Evolutionary conservation across 2,329 filamentous ascomycete genomes (phyloP).

Genomic region (Aureobasidium sp.): DNA sequence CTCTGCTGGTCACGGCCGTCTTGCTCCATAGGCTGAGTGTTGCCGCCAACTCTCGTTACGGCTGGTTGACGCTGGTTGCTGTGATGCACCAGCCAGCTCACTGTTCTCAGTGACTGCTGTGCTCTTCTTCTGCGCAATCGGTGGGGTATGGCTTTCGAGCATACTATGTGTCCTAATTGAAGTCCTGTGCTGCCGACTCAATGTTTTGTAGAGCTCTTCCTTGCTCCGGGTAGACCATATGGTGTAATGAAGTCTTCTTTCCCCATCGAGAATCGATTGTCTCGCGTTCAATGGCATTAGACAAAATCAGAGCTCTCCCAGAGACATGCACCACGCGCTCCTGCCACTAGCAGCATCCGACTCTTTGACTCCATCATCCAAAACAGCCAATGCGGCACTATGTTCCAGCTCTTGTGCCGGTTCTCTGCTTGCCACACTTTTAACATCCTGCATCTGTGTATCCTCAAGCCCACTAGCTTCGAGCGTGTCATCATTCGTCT

Average conservation of each 20-base stretch:
- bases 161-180: too few species aligned
- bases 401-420: background rate
- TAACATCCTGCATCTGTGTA: background rate
- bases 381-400: background rate
- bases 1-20: too few species aligned
- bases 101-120: background rate
- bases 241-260: background rate
- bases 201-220: background rate
- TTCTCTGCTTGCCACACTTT: background rate
- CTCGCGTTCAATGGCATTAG: background rate
- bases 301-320: background rate
- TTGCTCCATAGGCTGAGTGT: too few species aligned
- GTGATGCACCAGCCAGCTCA: background rate
- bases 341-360: background rate
- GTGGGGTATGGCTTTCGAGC: background rate
- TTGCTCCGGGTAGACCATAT: background rate
- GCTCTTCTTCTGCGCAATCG: background rate
- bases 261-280: background rate
- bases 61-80: too few species aligned
- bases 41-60: too few species aligned
- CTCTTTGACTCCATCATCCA: conserved; percentile 2
- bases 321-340: background rate
- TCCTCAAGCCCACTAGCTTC: background rate
- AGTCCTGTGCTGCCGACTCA: background rate
- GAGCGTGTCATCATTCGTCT: background rate